phyloP scores from a whole-genome alignment of 208 protist species.

The Trypanosoma platydactyli region DNA sequence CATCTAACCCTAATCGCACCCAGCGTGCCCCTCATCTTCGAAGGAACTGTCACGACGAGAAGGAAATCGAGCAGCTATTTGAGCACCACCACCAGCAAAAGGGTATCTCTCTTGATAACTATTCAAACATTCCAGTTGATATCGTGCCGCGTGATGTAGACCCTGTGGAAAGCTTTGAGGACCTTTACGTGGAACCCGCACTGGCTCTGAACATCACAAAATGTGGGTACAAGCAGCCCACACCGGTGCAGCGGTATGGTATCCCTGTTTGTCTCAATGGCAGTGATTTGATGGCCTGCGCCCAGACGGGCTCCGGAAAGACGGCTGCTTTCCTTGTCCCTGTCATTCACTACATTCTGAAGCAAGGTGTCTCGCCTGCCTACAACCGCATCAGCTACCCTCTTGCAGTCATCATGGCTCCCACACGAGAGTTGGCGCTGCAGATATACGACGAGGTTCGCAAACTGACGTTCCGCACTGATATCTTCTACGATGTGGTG shows the following conservation, averaged over 20 bases:
- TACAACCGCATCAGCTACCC: conserved; percentile 52
- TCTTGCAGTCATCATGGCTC: conserved; percentile 93
- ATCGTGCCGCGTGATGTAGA: conserved; percentile 77
- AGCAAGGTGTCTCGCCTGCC: conserved; percentile 76
- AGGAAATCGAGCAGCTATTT: conserved; percentile 73
- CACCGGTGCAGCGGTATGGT: conserved; percentile 97
- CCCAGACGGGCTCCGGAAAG: conserved; percentile 99
- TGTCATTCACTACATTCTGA: conserved; percentile 94
- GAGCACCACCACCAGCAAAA: conserved; percentile 68
- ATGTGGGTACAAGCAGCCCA: conserved; percentile 95
- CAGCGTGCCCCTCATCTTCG: conserved; percentile 72
- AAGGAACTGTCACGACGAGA: conserved; percentile 70
- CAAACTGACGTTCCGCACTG: conserved; percentile 95
- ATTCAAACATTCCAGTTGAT: conserved; percentile 82
- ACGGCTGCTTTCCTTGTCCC: conserved; percentile 98
- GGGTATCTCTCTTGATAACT: conserved; percentile 84
- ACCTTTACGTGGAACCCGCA: conserved; percentile 80
- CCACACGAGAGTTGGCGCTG: conserved; percentile 95
- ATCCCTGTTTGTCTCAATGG: conserved; percentile 93
- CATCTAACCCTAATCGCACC: conserved; percentile 34
- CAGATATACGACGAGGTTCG: conserved; percentile 97
- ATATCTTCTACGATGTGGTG: conserved; percentile 92
- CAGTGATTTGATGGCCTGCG: conserved; percentile 98
- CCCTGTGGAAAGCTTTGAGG: conserved; percentile 78
- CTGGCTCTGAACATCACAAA: conserved; percentile 94